Conservation (phyloP, 345 rosid genomes). For the Camelina hispida region DNA sequence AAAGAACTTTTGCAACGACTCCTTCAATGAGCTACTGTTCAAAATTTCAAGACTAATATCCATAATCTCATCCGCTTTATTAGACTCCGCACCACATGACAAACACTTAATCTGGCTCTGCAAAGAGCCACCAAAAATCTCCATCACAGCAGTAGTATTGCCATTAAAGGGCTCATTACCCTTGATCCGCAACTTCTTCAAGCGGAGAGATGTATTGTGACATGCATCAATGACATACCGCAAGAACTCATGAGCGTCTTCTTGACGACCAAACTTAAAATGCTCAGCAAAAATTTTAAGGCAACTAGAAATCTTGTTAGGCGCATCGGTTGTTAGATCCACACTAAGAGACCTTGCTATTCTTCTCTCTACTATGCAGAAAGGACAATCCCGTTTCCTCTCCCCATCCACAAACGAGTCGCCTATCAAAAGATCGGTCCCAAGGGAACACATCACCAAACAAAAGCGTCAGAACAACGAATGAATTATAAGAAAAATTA, state of each 20-base stretch:
- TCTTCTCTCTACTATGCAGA: constrained; percentile 82
- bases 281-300: constrained; percentile 74
- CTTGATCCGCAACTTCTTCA: constrained; percentile 72
- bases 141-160: constrained; percentile 68
- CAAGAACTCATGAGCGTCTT: constrained; percentile 96
- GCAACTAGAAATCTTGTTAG: constrained; percentile 68
- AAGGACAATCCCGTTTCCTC: constrained; percentile 80
- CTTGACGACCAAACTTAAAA: constrained; percentile 82
- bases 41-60: constrained; percentile 91
- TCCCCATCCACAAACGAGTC: constrained; percentile 62
- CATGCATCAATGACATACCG: constrained; percentile 95
- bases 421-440: constrained; percentile 46
- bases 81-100: constrained; percentile 82
- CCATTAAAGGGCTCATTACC: constrained; percentile 48
- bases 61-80: constrained; percentile 97
- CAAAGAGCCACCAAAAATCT: constrained; percentile 93
- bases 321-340: constrained; percentile 67
- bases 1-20: constrained; percentile 88
- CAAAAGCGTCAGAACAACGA: constrained; percentile 1
- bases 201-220: constrained; percentile 85
- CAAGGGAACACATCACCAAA: constrained; percentile 13
- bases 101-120: constrained; percentile 97
- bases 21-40: constrained; percentile 68
- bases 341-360: constrained; percentile 75
- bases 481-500: not conserved